phyloP scores from a whole-genome alignment of 495 filamentous ascomycete species.

The Lentithecium fluviatile region DNA sequence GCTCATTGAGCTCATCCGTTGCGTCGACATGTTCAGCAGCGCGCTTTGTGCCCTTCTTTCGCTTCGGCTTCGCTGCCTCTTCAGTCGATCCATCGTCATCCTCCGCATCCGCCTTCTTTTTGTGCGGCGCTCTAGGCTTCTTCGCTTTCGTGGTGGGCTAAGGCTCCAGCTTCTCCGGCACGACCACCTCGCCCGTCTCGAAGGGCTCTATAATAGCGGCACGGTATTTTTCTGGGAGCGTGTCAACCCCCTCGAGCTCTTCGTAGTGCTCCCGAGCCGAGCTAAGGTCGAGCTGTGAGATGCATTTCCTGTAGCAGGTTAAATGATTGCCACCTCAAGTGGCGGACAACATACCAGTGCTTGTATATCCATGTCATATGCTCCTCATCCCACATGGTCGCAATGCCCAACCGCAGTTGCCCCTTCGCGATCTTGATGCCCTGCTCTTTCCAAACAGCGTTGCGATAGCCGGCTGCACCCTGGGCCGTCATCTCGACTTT shows the following conservation, averaged over 20 bases:
- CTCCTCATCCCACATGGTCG: slow-evolving; percentile 5
- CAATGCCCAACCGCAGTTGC: slow-evolving; percentile 19
- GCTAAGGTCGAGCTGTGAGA: not conserved
- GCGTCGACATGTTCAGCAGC: not conserved
- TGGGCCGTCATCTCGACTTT: slow-evolving; percentile 3
- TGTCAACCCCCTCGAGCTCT: not conserved
- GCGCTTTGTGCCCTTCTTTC: slow-evolving; percentile 3
- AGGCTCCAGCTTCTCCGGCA: not conserved
- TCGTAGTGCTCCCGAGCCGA: not conserved
- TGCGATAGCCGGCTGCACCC: slow-evolving; percentile 1
- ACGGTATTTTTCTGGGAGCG: slow-evolving; percentile 4
- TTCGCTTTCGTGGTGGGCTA: not conserved
- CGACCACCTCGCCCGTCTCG: not conserved
- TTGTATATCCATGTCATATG: slow-evolving; percentile 10
- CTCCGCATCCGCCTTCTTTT: not conserved
- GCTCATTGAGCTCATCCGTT: not conserved
- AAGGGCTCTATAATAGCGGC: not conserved
- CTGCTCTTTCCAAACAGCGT: not conserved
- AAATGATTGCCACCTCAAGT: not conserved
- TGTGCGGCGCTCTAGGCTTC: not conserved
- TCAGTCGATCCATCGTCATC: not conserved
- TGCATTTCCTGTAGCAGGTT: slow-evolving; percentile 3
- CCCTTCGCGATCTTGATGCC: slow-evolving; percentile 28
- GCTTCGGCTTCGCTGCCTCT: not conserved
- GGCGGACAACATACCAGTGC: slow-evolving; percentile 17